Percentiles rank a stretch among this genome's conserved stretches.
Conservation (phyloP, 202 grass and related monocot species). For the Elaeis oleifera region DNA sequence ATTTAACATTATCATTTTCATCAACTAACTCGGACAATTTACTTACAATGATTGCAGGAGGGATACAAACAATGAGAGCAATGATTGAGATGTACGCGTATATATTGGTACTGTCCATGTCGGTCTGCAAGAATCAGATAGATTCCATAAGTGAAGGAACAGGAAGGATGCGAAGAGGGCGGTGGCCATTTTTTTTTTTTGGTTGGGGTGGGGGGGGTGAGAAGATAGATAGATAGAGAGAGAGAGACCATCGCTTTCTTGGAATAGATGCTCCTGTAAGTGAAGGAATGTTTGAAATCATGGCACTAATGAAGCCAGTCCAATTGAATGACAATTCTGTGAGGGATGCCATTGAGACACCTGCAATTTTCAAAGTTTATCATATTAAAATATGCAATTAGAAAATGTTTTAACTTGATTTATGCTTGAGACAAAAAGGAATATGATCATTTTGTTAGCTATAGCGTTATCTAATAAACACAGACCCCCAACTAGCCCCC, state of each 20-base stretch:
- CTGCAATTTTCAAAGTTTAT: constrained; percentile 21
- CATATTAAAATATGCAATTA: background rate
- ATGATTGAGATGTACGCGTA: constrained; percentile 98
- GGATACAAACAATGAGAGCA: constrained; percentile 89
- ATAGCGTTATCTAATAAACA: too few relatives aligned
- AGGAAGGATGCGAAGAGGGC: constrained; percentile 10
- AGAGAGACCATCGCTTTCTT: constrained; percentile 95
- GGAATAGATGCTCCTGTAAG: constrained; percentile 96
- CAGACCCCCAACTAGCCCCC: too few relatives aligned
- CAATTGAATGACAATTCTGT: constrained; percentile 98
- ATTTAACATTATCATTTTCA: too few relatives aligned
- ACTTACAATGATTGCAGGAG: constrained; percentile 85
- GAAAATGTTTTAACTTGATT: too few relatives aligned
- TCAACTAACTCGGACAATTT: constrained; percentile 2
- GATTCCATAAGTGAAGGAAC: constrained; percentile 4
- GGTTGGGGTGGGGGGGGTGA: too few relatives aligned
- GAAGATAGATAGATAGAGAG: background rate
- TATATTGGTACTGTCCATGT: constrained; percentile 98
- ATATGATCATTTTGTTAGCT: too few relatives aligned
- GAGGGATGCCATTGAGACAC: constrained; percentile 95
- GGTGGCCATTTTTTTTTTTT: too few relatives aligned
- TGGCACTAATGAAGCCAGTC: constrained; percentile 92
- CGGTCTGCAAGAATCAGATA: constrained; percentile 60
- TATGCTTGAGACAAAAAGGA: too few relatives aligned
- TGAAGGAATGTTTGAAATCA: constrained; percentile 99